Percentiles rank a stretch among this genome's conserved stretches.
Conservation (phyloP, 345 rosid genomes). For the Bruguiera gymnorhiza region DNA sequence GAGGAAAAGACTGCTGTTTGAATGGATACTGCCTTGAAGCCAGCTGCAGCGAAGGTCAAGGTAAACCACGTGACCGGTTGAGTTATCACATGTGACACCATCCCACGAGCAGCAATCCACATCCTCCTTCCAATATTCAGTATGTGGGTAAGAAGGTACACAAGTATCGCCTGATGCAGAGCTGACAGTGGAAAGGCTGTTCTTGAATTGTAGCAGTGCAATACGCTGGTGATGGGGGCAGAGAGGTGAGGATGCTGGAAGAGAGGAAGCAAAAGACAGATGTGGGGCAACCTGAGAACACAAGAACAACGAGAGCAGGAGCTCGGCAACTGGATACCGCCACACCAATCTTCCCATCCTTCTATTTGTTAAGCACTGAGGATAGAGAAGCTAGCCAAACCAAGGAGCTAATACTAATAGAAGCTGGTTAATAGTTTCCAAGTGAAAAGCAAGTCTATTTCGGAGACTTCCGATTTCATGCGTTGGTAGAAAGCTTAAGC, state of each 20-base stretch:
- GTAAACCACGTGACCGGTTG: constrained; percentile 19
- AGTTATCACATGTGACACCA: constrained; percentile 24
- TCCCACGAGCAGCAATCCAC: constrained; percentile 33
- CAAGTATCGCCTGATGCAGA: not conserved
- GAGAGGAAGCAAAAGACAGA: not conserved
- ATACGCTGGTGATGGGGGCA: not conserved
- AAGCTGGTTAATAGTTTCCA: no score
- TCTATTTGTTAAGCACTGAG: no score
- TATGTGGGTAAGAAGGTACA: not conserved
- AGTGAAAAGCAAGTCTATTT: no score
- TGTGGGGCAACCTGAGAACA: not conserved
- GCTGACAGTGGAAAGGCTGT: not conserved
- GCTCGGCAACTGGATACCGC: no score
- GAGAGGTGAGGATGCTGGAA: no score
- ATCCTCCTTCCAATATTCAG: constrained; percentile 17
- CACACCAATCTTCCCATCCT: no score
- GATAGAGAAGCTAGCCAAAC: no score
- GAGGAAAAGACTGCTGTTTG: constrained; percentile 22
- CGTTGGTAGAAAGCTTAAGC: no score
- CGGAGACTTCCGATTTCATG: no score
- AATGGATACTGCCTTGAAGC: constrained; percentile 1
- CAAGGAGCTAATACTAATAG: no score
- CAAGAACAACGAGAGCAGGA: not conserved
- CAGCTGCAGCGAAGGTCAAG: constrained; percentile 15
- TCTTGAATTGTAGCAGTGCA: constrained; percentile 22